Percentiles rank a stretch among this genome's conserved stretches.
These are phyloP conservation scores for Fusarium camptoceras DNA, from an alignment of 2,329 filamentous ascomycete species.

Conservation along the genomic window DNA sequence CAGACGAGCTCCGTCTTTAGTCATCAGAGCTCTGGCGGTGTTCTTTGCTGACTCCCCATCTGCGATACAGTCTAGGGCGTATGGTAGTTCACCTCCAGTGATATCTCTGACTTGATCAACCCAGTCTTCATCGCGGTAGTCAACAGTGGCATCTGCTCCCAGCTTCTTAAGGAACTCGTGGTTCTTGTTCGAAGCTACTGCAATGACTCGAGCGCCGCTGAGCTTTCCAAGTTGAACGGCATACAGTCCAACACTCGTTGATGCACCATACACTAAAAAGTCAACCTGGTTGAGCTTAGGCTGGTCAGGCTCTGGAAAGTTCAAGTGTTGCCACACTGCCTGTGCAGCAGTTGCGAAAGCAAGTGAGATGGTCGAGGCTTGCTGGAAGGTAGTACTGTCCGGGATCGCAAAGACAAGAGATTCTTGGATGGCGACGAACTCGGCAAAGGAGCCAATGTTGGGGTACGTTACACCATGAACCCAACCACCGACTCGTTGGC, in stretches of 20 bases:
- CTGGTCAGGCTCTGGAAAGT: background rate
- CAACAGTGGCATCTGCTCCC: background rate
- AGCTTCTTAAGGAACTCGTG: background rate
- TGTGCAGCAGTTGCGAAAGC: slow-evolving; percentile 15
- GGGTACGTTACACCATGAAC: slow-evolving; percentile 3
- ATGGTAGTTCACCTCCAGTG: background rate
- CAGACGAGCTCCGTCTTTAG: background rate
- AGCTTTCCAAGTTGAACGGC: slow-evolving; percentile 14
- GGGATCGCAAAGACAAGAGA: slow-evolving; percentile 9
- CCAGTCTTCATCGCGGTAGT: slow-evolving; percentile 10
- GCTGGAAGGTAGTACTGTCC: slow-evolving; percentile 1
- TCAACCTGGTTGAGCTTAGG: rapidly evolving
- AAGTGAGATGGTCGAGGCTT: slow-evolving; percentile 7
- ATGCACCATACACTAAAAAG: slow-evolving; percentile 11
- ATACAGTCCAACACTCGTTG: slow-evolving; percentile 14
- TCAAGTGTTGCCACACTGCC: slow-evolving; percentile 1
- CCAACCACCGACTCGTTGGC: slow-evolving; percentile 12
- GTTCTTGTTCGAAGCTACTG: slow-evolving; percentile 9
- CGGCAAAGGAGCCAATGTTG: background rate
- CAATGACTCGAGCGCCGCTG: slow-evolving; percentile 1
- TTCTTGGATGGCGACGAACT: slow-evolving; percentile 2
- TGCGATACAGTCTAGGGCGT: slow-evolving; percentile 11
- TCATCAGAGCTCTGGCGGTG: background rate
- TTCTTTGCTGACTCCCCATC: background rate
- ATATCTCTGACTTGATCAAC: background rate